These are phyloP conservation scores for Eucalyptus guilfoylei DNA, from an alignment of 345 rosid genomes.

Conservation along the genomic window DNA sequence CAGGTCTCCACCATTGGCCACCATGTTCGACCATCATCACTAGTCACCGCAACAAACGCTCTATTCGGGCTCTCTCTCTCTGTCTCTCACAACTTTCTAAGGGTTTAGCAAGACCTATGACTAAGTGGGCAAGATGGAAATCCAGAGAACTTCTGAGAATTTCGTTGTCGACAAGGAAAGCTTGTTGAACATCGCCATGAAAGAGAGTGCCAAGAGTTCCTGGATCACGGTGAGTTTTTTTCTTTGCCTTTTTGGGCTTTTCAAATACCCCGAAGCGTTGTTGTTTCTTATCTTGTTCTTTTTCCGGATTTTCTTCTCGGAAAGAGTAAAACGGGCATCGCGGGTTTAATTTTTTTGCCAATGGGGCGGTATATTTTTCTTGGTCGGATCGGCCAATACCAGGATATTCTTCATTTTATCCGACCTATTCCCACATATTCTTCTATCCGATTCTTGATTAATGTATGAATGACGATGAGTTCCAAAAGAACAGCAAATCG, in stretches of 20 bases:
- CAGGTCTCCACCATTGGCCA: too few species aligned
- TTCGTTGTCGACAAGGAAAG: not conserved
- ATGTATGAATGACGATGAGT: not conserved
- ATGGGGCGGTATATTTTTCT: too few species aligned
- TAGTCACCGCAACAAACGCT: not conserved
- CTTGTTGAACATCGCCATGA: not conserved
- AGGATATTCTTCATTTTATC: too few species aligned
- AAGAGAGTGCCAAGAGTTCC: not conserved
- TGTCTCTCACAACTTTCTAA: not conserved
- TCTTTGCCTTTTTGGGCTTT: not conserved
- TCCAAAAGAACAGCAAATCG: not conserved
- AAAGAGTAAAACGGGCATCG: too few species aligned
- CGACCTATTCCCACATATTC: not conserved
- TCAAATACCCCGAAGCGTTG: not conserved
- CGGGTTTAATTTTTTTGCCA: too few species aligned
- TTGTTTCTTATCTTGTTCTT: not conserved
- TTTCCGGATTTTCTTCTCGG: not conserved
- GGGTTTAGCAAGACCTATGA: not conserved
- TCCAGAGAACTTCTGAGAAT: not conserved
- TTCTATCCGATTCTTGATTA: not conserved
- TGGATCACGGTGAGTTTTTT: not conserved
- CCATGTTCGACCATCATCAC: not conserved
- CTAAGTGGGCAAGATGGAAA: not conserved
- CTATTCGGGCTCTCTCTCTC: not conserved
- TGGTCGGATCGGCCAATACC: too few species aligned